Base-by-base conservation (phyloP, 1,139 yeast genomes). In the Yamadazyma triangularis region DNA sequence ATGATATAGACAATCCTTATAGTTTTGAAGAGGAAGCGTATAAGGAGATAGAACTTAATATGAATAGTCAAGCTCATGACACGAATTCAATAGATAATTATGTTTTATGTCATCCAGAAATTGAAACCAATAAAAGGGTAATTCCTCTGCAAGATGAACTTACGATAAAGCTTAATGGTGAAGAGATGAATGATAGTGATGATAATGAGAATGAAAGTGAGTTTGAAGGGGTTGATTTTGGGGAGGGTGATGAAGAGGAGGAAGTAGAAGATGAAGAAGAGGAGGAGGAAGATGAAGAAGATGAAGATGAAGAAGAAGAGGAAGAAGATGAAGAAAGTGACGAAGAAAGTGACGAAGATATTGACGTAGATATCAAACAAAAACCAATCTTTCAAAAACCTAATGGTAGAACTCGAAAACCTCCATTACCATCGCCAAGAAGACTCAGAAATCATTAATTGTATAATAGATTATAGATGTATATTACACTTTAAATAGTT, bases 1-100 rank as follows among this genome's bases (percentile, higher is more conserved):
- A 81, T 52, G 88, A 80, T 50, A 60, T 81, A 13, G 67, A 67
- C 29, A 82, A 79, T 48, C 73, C 82, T 6, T 61, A 78, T 43
- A 62, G 73, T 12, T 58, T 74, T 33, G 82, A 76, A 41, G 70
- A 65, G 22, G 81, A 77, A 40, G 71, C 78, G 0, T 45, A 41
- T 22, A 61, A 57, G 31, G 73, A 67, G 34, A 58, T 68, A 15
- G 69, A 63, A 28, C 38, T 51, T 23, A 68, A 59, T 15, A 54
- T 66, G 25, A 32, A 35, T 14, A 28, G 34, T 18, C 41, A 41
- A 14, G 4, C 23, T 8, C 28, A 28, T 8, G 42, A 38, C 13
- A 41, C 35, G 2, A 26, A 30, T n/a, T 34, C 15, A 15, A 28
- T 52, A 4, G 51, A 48, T 10, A 44, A 58, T 28, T 63, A 51